Evolutionary conservation across 495 filamentous ascomycete species (phyloP).

Genomic region (Neurospora sp.): DNA sequence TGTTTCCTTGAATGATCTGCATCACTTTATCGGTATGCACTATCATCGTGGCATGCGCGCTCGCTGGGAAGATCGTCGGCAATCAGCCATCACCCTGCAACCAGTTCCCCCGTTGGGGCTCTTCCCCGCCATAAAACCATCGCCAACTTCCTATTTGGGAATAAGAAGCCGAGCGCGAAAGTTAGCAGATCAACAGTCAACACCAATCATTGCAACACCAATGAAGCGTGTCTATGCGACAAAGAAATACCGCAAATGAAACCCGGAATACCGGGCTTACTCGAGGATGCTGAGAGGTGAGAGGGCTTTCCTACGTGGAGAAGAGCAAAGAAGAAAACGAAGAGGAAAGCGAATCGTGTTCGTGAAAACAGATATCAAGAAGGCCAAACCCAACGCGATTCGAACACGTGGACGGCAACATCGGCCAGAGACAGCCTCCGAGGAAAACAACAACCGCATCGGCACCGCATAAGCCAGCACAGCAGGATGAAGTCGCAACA

Average conservation of each 20-base stretch:
- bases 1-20: background rate
- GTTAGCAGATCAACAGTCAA: background rate
- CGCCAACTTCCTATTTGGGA: slow-evolving; percentile 3
- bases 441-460: background rate
- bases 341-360: background rate
- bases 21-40: background rate
- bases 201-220: background rate
- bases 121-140: background rate
- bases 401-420: background rate
- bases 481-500: background rate
- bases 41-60: background rate
- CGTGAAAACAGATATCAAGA: background rate
- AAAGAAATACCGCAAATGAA: background rate
- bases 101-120: slow-evolving; percentile 1
- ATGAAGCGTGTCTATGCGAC: background rate
- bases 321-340: background rate
- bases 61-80: background rate
- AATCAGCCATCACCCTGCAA: slow-evolving; percentile 4
- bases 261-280: background rate
- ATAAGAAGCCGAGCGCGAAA: background rate
- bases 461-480: background rate
- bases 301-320: background rate
- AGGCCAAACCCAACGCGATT: background rate
- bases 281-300: background rate
- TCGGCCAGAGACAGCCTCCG: background rate